Percentiles rank a stretch among this genome's conserved stretches.
Conservation (phyloP, 805 yeast species). For the Myxozyma neglecta region DNA sequence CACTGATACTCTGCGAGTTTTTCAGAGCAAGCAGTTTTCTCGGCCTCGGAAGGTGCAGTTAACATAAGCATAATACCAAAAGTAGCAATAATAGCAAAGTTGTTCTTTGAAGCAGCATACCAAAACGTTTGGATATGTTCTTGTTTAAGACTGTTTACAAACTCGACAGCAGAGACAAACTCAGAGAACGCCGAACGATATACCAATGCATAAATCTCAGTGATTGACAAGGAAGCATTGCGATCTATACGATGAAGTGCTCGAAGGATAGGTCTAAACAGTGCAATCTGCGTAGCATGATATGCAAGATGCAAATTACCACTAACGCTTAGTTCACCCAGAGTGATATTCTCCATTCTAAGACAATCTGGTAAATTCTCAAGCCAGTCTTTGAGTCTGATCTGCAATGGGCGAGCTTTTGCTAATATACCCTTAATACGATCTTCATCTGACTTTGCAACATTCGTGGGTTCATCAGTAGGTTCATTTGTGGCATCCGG, state of each 20-base stretch:
- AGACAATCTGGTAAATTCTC: constrained; percentile 39
- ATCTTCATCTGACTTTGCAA: constrained; percentile 16
- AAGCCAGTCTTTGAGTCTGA: constrained; percentile 42
- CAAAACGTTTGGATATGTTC: constrained; percentile 37
- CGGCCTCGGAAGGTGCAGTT: constrained; percentile 27
- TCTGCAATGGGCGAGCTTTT: constrained; percentile 32
- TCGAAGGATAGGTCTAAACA: constrained; percentile 34
- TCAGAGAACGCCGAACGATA: constrained; percentile 34
- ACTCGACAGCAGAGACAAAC: constrained; percentile 35
- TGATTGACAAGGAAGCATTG: constrained; percentile 14
- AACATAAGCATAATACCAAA: constrained; percentile 34
- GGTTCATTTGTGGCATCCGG: neutral
- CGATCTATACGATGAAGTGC: constrained; percentile 30
- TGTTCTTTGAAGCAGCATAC: constrained; percentile 35
- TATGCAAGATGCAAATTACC: constrained; percentile 36
- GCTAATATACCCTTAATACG: constrained; percentile 25
- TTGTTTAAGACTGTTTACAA: constrained; percentile 32
- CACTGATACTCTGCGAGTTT: constrained; percentile 35
- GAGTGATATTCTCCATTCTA: constrained; percentile 32
- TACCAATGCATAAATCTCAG: constrained; percentile 32
- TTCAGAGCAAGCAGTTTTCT: constrained; percentile 26
- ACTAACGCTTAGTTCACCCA: constrained; percentile 34
- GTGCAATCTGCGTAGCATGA: constrained; percentile 35
- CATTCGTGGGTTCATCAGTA: neutral
- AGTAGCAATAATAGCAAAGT: constrained; percentile 34